phyloP scores from a whole-genome alignment of 768 basidiomycete genomes.

The Mycena epipterygia region DNA sequence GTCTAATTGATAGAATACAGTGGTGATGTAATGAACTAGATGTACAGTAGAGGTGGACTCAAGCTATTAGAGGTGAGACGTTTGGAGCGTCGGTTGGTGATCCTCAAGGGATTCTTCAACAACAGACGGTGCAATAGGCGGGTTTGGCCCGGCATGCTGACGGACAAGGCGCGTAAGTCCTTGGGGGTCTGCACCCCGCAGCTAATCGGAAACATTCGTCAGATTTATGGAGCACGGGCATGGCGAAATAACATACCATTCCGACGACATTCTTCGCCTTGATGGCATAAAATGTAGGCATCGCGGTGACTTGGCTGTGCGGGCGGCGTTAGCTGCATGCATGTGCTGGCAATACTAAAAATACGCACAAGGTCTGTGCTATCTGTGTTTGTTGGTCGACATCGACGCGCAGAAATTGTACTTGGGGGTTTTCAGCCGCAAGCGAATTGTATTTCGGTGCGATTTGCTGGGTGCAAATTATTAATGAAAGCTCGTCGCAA shows the following conservation, averaged over 20 bases:
- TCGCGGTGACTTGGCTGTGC: slow-evolving; percentile 32
- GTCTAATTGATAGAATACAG: too few species aligned
- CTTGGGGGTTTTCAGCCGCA: slow-evolving; percentile 36
- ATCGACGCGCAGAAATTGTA: slow-evolving; percentile 40
- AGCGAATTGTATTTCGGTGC: slow-evolving; percentile 37
- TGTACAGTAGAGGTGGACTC: too few species aligned
- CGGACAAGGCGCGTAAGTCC: slow-evolving; percentile 33
- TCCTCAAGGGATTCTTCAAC: slow-evolving; percentile 9
- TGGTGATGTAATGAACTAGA: too few species aligned
- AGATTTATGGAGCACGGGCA: background rate
- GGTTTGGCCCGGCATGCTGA: slow-evolving; percentile 32
- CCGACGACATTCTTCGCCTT: slow-evolving; percentile 33
- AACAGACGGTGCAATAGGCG: slow-evolving; percentile 11
- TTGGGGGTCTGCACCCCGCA: slow-evolving; percentile 38
- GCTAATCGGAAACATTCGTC: slow-evolving; percentile 7
- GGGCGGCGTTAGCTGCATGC: background rate
- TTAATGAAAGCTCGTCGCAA: background rate
- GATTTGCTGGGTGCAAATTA: slow-evolving; percentile 22
- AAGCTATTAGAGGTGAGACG: background rate
- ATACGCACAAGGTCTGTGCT: slow-evolving; percentile 26
- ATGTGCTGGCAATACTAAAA: background rate
- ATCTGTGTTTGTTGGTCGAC: slow-evolving; percentile 35
- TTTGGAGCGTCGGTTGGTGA: background rate
- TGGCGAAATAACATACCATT: slow-evolving; percentile 18
- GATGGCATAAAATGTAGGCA: slow-evolving; percentile 40